Evolutionary conservation across 192 early-diverging fungal genomes (phyloP), one percentile per base, ranked within the genome.

Genomic region (Coemansia sp.): DNA sequence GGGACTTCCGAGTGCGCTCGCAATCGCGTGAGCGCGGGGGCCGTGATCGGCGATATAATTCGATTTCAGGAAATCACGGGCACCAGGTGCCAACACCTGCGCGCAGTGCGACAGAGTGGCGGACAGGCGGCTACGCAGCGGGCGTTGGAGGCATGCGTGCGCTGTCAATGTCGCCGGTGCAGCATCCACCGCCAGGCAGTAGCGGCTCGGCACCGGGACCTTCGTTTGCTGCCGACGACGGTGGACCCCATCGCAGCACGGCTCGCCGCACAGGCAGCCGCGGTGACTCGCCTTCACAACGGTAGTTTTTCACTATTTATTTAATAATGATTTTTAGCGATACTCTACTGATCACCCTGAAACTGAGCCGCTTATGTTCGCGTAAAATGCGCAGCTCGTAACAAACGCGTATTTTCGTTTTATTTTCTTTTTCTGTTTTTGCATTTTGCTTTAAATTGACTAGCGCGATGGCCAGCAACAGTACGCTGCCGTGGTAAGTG

Each of bases 401-500:
- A 6, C 5, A 27, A 4, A 27, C 25, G 25, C 25, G 25, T 27
- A 27, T 41, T 41, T 14, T 41, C 6, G 39, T 7, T 49, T n/a
- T 21, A 5, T 49, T 15, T 15, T 15, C 2, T 19, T n/a, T 8
- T 19, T 21, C 1, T 49, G 3, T 5, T 14, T 19, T 49, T 49
- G 6, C 6, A 49, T 3, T 19, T 19, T 7, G 47, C 47, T n/a
- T 32, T 19, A 17, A 19, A 19, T 49, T 19, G 47, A n/a, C 14
- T 49, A 19, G 47, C 6, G 17, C 15, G n/a, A 49, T 49, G 47
- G 47, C 47, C 15, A 49, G 47, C 47, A 49, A 49, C 47, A 73
- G 65, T 64, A 64, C 76, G 27, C 52, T 79, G 60, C 76, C 76
- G 51, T 79, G 76, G 73, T 76, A 75, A 24, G 73, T 7, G 15